Base-by-base conservation (phyloP, 75 land plant species). In the Pinus taeda region DNA sequence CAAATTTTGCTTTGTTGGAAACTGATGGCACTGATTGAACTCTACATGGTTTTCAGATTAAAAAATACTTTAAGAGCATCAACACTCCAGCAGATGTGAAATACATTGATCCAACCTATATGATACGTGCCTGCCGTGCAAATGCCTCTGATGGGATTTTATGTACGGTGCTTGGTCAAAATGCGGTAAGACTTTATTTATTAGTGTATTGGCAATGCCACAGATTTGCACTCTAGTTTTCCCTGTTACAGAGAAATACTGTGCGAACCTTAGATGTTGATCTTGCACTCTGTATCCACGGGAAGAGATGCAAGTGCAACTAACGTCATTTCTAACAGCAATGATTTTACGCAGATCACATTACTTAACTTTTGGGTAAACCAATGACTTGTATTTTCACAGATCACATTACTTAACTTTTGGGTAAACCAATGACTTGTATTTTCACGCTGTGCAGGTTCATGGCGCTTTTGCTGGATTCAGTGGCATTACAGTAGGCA, bases 381-480 rank as follows among this genome's bases (percentile, higher is more conserved):
- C 15, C 20, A 21, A 39, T 67, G 71, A 39, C 71, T 26, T 36
- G 37, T 67, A 67, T 9, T 67, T 73, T 49, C 5, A 4, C 22
- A 69, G 49, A 42, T 69, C 71, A 69, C 49, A 33, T 33, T 33
- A 65, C 20, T 42, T 42, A 42, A n/a, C 72, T 67, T 62, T 67
- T 67, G 71, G 20, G 15, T 6, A 64, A 18, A 20, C 15, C 20
- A 21, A 39, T 67, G 71, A 39, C 71, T 26, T 36, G 37, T 67
- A 67, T 9, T 67, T 73, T 49, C 5, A 4, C 22, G 21, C 64
- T 45, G 18, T 78, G 56, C 87, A 97, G 98, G 99, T 97, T 57
- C 99, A 97, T 83, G 99, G 96, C 5, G 99, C 99, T 57, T 95
- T 97, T 78, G 99, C 99, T 4, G 99, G 99, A 49, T 97, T 84